These are phyloP conservation scores for Purpureocillium lavendulum DNA, from an alignment of 2,329 filamentous ascomycete species.

Conservation along the genomic window DNA sequence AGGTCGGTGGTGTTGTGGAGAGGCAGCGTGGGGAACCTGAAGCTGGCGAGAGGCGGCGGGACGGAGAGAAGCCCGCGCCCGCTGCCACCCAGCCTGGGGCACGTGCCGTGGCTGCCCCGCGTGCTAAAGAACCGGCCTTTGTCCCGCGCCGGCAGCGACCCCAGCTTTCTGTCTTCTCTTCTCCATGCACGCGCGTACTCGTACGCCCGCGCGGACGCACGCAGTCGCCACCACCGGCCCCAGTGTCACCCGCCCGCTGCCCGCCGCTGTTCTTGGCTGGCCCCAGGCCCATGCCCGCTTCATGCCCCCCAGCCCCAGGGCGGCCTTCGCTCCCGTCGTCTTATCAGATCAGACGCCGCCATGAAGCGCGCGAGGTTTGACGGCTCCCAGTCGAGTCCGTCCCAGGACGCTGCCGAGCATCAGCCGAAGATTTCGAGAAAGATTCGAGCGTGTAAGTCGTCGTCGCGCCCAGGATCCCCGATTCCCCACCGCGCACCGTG, in stretches of 20 bases:
- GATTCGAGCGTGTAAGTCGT: constrained; percentile 21
- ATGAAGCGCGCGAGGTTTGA: constrained; percentile 14
- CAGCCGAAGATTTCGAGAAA: constrained; percentile 22
- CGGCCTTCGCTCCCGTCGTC: constrained; percentile 4
- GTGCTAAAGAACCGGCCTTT: constrained; percentile 3
- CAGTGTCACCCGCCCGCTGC: no score
- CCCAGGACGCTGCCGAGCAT: constrained; percentile 5
- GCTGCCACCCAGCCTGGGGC: no score
- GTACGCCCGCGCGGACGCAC: no score
- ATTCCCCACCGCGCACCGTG: no score
- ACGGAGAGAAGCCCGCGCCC: neutral
- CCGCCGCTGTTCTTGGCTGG: no score
- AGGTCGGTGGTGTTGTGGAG: no score
- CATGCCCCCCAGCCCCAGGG: constrained; percentile 21
- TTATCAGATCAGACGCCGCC: constrained; percentile 1
- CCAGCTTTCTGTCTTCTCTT: neutral
- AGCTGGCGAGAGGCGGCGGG: neutral
- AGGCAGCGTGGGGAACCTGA: neutral
- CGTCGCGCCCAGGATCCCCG: no score
- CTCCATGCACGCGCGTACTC: neutral
- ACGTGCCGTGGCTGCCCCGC: neutral
- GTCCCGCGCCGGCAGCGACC: constrained; percentile 4
- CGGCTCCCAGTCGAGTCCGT: constrained; percentile 9
- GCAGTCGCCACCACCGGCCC: no score
- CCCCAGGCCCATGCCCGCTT: no score